Conservation (phyloP, 345 rosid genomes). For the Ricinus communis region DNA sequence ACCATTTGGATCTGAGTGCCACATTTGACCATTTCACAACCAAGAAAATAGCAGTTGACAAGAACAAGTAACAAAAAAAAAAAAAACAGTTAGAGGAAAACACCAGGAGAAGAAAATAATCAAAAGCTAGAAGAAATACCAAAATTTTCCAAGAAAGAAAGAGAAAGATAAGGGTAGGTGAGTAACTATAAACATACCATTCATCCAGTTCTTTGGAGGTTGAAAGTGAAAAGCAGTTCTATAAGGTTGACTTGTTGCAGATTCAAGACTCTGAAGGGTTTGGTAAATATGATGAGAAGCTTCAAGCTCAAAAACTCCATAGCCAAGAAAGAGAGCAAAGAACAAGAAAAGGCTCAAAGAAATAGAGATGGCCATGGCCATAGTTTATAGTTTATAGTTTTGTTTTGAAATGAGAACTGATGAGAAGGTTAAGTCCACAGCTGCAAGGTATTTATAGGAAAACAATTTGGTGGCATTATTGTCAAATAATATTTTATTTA, state of each 20-base stretch:
- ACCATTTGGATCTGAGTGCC: constrained; percentile 74
- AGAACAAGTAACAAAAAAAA: constrained; percentile 16
- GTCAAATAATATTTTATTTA: not conserved
- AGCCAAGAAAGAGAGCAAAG: constrained; percentile 38
- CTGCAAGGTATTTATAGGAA: not conserved
- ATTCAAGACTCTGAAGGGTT: constrained; percentile 26
- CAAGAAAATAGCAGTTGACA: too few relatives aligned
- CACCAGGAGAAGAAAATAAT: not conserved
- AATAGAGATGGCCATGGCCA: constrained; percentile 9
- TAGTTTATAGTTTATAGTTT: not conserved
- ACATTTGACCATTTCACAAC: constrained; percentile 24
- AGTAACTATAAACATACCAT: constrained; percentile 39
- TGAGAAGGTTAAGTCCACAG: not conserved
- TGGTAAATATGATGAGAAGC: constrained; percentile 51
- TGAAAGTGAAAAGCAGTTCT: constrained; percentile 72
- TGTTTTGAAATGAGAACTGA: too few relatives aligned
- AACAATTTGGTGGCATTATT: not conserved
- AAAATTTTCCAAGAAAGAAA: not conserved
- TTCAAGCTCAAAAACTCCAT: constrained; percentile 40
- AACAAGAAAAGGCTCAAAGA: constrained; percentile 27
- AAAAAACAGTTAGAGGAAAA: constrained; percentile 8
- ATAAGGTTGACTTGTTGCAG: constrained; percentile 44
- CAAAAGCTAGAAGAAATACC: not conserved
- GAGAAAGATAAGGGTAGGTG: not conserved
- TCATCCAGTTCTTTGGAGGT: constrained; percentile 76